Conservation (phyloP, 305 asterid species). For the Ilex paraguariensis region DNA sequence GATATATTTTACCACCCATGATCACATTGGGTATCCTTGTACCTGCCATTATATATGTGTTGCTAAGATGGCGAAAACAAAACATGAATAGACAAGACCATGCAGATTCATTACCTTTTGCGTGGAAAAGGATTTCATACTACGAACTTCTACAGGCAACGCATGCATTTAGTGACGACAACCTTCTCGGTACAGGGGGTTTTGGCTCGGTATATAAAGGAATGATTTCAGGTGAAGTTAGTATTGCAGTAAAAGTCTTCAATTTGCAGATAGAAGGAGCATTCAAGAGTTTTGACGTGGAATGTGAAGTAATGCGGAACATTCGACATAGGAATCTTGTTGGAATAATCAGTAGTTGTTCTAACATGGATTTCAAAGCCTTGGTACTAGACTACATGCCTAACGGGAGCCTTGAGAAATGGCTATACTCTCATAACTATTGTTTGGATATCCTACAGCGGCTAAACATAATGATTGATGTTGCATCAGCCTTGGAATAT, state of each 20-base stretch:
- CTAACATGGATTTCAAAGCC: not conserved
- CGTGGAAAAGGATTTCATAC: not conserved
- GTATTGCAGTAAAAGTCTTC: not conserved
- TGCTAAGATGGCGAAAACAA: not conserved
- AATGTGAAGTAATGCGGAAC: not conserved
- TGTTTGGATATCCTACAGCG: not conserved
- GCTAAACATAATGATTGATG: not conserved
- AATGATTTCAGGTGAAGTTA: not conserved
- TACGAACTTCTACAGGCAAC: not conserved
- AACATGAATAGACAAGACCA: not conserved
- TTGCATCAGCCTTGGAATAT: not conserved
- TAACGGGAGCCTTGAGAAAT: not conserved
- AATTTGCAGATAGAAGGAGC: not conserved
- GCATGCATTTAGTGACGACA: not conserved
- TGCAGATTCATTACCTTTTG: not conserved
- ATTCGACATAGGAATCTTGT: not conserved
- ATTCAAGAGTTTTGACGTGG: not conserved
- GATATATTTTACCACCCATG: not conserved
- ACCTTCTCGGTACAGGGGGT: not conserved
- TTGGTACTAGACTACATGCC: not conserved
- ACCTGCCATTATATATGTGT: not conserved
- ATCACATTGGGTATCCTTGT: not conserved
- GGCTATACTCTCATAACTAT: not conserved
- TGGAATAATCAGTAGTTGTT: not conserved
- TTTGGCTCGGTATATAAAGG: not conserved